Evolutionary conservation across 768 basidiomycete species (phyloP).

Genomic region (Dacryopinax primogenitus): DNA sequence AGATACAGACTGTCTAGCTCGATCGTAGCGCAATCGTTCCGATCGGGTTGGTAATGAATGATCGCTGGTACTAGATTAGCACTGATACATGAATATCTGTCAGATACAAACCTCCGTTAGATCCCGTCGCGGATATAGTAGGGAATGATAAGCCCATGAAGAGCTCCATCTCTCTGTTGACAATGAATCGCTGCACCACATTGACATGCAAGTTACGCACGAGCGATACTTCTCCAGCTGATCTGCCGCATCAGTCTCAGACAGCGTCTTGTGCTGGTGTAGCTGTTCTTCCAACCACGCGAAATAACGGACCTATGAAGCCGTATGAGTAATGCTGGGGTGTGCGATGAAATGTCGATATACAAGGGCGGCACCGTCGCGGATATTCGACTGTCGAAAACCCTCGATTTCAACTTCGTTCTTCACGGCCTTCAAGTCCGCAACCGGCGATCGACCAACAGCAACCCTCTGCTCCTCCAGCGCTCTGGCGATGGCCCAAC

Average conservation of each 20-base stretch:
- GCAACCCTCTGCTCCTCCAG: conserved; percentile 58
- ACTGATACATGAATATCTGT: neutral
- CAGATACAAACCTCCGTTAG: conserved; percentile 62
- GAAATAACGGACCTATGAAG: conserved; percentile 55
- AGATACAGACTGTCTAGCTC: conserved; percentile 53
- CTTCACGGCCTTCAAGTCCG: conserved; percentile 70
- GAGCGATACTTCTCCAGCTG: conserved; percentile 67
- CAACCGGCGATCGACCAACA: conserved; percentile 56
- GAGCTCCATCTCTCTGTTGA: conserved; percentile 50
- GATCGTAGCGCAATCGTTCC: conserved; percentile 57
- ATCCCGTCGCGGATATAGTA: conserved; percentile 85
- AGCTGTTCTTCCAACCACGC: conserved; percentile 88
- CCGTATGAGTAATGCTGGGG: neutral
- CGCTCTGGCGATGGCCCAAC: conserved; percentile 67
- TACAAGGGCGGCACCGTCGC: conserved; percentile 74
- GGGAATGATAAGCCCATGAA: conserved; percentile 84
- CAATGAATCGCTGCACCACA: neutral
- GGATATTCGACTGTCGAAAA: conserved; percentile 75
- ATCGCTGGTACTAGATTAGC: conserved; percentile 42
- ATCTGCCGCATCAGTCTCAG: conserved; percentile 69
- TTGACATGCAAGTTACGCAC: conserved; percentile 34
- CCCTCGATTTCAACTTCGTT: conserved; percentile 73
- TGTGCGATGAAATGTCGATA: neutral
- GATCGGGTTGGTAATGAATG: conserved; percentile 83
- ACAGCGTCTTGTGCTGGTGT: conserved; percentile 42